Percentiles rank a stretch among this genome's conserved stretches.
These are phyloP conservation scores for Nicotiana attenuata DNA, from an alignment of 257 asterid genomes.

Conservation along the genomic window DNA sequence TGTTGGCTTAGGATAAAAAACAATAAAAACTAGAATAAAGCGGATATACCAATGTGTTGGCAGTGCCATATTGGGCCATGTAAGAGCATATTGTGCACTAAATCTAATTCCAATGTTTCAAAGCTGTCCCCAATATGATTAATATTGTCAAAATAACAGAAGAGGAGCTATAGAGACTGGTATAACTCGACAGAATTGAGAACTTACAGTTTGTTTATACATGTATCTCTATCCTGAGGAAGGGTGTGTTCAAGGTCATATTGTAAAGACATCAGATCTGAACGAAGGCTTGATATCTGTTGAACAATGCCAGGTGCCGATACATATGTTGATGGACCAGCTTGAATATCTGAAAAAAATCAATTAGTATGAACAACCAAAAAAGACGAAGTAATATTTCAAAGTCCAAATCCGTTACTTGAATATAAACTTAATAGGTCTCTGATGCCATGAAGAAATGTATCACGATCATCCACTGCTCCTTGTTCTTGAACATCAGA, in stretches of 20 bases:
- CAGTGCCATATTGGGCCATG: not conserved
- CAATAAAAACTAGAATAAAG: not conserved
- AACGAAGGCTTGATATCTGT: constrained; percentile 81
- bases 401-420: constrained; percentile 45
- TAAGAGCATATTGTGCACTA: not conserved
- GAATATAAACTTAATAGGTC: constrained; percentile 95
- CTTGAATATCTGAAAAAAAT: constrained; percentile 66
- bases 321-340: constrained; percentile 82
- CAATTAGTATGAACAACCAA: constrained; percentile 2
- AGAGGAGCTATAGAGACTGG: not conserved
- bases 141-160: not conserved
- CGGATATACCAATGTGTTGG: not conserved
- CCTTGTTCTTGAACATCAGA: constrained; percentile 95
- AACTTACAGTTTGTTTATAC: constrained; percentile 89
- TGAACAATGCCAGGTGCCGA: constrained; percentile 96
- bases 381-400: not conserved
- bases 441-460: constrained; percentile 90
- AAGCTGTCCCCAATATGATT: not conserved
- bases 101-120: not conserved
- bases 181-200: not conserved
- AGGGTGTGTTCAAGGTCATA: constrained; percentile 95
- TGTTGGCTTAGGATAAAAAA: not conserved
- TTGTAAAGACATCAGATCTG: constrained; percentile 74
- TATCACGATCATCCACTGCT: constrained; percentile 95
- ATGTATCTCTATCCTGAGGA: constrained; percentile 91